phyloP scores from a whole-genome alignment of 257 asterid genomes.

The Lavandula angustifolia region DNA sequence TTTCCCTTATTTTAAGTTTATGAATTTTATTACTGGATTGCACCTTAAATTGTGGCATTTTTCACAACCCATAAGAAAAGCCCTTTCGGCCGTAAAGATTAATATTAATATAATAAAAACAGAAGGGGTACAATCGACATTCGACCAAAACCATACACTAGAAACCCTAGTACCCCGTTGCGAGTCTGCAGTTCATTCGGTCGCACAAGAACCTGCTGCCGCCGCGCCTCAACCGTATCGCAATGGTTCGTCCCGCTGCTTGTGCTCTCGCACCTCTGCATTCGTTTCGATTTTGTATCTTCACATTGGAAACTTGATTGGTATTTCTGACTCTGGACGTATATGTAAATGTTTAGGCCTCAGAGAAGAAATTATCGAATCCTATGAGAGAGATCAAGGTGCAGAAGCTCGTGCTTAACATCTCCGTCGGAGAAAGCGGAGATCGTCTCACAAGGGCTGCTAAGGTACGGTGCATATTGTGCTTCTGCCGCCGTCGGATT shows the following conservation, averaged over 20 bases:
- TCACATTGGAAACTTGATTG: background rate
- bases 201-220: conserved; percentile 1
- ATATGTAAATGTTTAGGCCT: conserved; percentile 30
- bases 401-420: conserved; percentile 52
- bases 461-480: conserved; percentile 31
- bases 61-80: no score
- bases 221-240: conserved; percentile 36
- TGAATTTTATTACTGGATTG: no score
- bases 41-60: no score
- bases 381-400: conserved; percentile 54
- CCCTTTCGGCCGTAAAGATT: no score
- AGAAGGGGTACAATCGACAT: no score
- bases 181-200: background rate
- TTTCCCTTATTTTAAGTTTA: no score
- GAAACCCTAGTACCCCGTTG: no score
- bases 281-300: background rate
- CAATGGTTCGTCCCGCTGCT: conserved; percentile 34
- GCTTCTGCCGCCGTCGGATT: no score
- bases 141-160: no score
- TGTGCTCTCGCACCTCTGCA: background rate
- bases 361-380: conserved; percentile 48
- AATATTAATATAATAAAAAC: no score
- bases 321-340: background rate
- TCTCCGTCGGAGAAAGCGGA: conserved; percentile 52
- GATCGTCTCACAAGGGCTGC: conserved; percentile 57